A percentile compares a stretch with the other conserved stretches of the same genome.
phyloP scores from a whole-genome alignment of 2,329 filamentous ascomycete species.

The Aspergillus sp. region DNA sequence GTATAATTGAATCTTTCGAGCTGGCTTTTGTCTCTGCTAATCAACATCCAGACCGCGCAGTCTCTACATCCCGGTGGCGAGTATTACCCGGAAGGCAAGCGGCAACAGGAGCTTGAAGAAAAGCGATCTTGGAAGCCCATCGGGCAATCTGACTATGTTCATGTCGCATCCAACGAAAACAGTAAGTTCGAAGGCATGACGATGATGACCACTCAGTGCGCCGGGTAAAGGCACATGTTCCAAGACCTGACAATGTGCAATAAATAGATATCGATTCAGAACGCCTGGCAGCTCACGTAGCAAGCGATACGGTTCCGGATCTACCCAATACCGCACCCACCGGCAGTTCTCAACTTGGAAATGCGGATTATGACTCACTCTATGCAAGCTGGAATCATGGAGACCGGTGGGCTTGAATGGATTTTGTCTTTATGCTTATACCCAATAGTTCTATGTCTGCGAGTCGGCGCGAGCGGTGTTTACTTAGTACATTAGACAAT shows the following conservation, averaged over 20 bases:
- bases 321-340: not conserved
- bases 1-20: conserved; percentile 34
- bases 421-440: conserved; percentile 11
- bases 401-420: conserved; percentile 19
- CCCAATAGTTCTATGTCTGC: conserved; percentile 5
- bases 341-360: not conserved
- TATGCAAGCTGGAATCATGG: conserved; percentile 18
- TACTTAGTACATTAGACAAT: not conserved
- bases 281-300: not conserved
- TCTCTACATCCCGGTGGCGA: conserved; percentile 49
- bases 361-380: conserved; percentile 9
- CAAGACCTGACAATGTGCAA: conserved; percentile 7
- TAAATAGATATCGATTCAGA: conserved; percentile 1
- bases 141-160: not conserved
- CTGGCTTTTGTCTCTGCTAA: conserved; percentile 37
- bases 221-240: conserved; percentile 8
- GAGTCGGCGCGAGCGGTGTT: not conserved
- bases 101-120: conserved; percentile 11
- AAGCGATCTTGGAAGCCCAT: conserved; percentile 3
- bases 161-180: conserved; percentile 14
- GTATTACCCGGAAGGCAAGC: conserved; percentile 41
- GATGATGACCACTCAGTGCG: conserved; percentile 13
- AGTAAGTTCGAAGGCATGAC: conserved; percentile 26
- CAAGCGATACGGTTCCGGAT: not conserved
- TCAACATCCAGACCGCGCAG: conserved; percentile 36